These are phyloP conservation scores for Ustilago lituana DNA, from an alignment of 1,284 basidiomycete genomes.

Conservation along the genomic window DNA sequence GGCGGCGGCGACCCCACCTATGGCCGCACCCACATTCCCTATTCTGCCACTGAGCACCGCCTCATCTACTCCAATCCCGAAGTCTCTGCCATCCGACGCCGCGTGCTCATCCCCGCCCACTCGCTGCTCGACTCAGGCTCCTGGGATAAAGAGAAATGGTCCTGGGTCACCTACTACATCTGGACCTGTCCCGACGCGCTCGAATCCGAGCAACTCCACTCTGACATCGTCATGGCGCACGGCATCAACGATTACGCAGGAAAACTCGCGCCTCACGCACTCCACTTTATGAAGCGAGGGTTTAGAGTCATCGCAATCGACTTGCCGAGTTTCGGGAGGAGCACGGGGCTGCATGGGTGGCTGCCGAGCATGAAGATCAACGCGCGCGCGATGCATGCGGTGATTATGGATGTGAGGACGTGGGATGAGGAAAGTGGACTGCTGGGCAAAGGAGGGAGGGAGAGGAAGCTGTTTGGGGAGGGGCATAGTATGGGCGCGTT, in stretches of 20 bases:
- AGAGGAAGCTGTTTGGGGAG: constrained; percentile 66
- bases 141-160: constrained; percentile 40
- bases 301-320: constrained; percentile 71
- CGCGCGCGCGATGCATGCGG: constrained; percentile 69
- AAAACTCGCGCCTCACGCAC: constrained; percentile 69
- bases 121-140: constrained; percentile 43
- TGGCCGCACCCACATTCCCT: constrained; percentile 55
- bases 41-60: constrained; percentile 46
- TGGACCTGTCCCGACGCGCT: constrained; percentile 52
- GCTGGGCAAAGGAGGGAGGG: constrained; percentile 22
- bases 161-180: constrained; percentile 59
- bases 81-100: constrained; percentile 51
- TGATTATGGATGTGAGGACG: constrained; percentile 68
- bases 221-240: constrained; percentile 60
- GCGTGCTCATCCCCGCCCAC: constrained; percentile 44
- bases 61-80: constrained; percentile 63
- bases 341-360: constrained; percentile 69
- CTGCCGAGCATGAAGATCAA: constrained; percentile 68
- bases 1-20: constrained; percentile 62
- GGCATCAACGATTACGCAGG: constrained; percentile 65
- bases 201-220: constrained; percentile 44
- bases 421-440: constrained; percentile 44
- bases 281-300: constrained; percentile 69
- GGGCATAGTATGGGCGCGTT: constrained; percentile 69
- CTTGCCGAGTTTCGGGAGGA: constrained; percentile 69